phyloP scores from a whole-genome alignment of 2,329 filamentous ascomycete species.

The Penicillium sp. region DNA sequence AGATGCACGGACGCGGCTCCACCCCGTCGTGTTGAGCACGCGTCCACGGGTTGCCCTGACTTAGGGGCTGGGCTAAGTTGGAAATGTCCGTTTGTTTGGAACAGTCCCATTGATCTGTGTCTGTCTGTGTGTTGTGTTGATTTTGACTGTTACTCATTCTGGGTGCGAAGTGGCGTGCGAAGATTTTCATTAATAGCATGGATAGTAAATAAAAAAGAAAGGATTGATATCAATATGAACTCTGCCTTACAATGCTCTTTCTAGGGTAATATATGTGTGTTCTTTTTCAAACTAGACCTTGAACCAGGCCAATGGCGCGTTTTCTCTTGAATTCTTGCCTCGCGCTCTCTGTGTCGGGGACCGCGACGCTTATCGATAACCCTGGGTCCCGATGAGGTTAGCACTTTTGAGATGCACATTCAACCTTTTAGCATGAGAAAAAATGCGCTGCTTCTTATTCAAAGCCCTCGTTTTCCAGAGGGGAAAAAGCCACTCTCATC shows the following conservation, averaged over 20 bases:
- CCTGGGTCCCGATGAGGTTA: background rate
- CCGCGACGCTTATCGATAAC: background rate
- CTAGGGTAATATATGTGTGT: background rate
- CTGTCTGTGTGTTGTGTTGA: background rate
- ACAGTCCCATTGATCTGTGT: background rate
- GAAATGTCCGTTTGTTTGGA: background rate
- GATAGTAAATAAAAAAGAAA: background rate
- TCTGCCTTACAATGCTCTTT: background rate
- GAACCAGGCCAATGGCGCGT: background rate
- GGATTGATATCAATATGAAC: background rate
- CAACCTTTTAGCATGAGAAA: too few relatives aligned
- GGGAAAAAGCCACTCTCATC: too few relatives aligned
- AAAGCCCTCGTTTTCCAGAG: too few relatives aligned
- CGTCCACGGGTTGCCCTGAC: conserved; percentile 14
- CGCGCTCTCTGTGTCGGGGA: background rate
- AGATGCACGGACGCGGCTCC: conserved; percentile 26
- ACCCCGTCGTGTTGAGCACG: conserved; percentile 26
- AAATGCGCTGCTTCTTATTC: too few relatives aligned
- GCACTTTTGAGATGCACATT: background rate
- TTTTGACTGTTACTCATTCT: background rate
- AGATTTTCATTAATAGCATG: background rate
- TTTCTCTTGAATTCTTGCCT: background rate
- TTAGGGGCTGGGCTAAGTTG: background rate
- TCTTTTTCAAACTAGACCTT: background rate
- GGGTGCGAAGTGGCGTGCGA: background rate